Evolutionary conservation across 2,329 filamentous ascomycete species (phyloP).

Genomic region (Pseudogymnoascus sp.): DNA sequence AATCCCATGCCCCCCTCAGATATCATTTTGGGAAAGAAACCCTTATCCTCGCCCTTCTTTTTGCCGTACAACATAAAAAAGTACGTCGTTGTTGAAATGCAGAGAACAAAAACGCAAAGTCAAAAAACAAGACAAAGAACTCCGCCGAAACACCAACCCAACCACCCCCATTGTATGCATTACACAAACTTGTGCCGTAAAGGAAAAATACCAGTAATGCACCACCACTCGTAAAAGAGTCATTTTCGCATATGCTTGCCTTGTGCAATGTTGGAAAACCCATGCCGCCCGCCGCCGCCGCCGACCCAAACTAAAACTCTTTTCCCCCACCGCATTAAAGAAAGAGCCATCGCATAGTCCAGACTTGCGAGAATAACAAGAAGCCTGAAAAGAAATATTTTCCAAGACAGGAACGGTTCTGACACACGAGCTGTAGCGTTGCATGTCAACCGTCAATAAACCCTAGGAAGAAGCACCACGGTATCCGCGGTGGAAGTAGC

Average conservation of each 20-base stretch:
- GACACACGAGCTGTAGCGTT: neutral
- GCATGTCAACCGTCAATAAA: neutral
- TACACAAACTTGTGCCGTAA: conserved; percentile 1
- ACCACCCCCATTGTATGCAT: conserved; percentile 11
- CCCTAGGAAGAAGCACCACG: neutral
- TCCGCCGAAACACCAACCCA: conserved; percentile 27
- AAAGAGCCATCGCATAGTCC: neutral
- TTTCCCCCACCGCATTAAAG: conserved; percentile 1
- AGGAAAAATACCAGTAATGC: neutral
- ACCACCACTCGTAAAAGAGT: conserved; percentile 19
- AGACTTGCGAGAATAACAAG: conserved; percentile 1
- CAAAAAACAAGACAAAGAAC: neutral
- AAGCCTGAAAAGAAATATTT: conserved; percentile 2
- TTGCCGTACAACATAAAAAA: conserved; percentile 3
- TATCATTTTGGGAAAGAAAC: neutral
- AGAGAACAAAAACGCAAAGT: neutral
- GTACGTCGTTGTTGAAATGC: neutral
- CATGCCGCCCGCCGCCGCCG: neutral
- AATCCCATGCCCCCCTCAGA: neutral
- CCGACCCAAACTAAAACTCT: neutral
- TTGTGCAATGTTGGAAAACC: conserved; percentile 4
- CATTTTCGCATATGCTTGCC: conserved; percentile 1
- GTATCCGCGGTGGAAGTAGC: neutral
- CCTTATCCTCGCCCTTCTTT: neutral
- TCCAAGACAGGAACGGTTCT: conserved; percentile 2